A percentile compares a stretch with the other conserved stretches of the same genome.
phyloP scores from a whole-genome alignment of 306 rosid species.

The Alnus glutinosa region DNA sequence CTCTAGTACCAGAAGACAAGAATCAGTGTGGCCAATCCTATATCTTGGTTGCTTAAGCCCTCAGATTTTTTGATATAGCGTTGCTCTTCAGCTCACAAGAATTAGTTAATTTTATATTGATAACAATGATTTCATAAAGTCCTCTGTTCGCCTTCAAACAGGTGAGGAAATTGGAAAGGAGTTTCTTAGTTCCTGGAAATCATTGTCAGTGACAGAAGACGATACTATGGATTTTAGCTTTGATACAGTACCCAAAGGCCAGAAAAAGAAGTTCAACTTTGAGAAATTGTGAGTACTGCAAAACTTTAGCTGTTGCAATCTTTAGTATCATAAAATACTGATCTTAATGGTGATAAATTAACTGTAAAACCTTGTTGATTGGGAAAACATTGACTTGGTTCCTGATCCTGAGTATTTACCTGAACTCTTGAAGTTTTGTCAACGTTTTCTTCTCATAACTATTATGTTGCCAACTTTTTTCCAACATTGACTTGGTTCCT shows the following conservation, averaged over 20 bases:
- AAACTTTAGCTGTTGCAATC: not conserved
- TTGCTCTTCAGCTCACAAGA: not conserved
- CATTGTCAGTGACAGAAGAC: conserved; percentile 76
- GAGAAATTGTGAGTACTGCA: conserved; percentile 64
- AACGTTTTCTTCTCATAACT: not conserved
- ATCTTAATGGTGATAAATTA: not conserved
- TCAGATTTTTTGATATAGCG: not conserved
- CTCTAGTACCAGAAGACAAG: not conserved
- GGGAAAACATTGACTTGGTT: not conserved
- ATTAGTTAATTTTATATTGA: not conserved
- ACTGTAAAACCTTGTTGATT: not conserved
- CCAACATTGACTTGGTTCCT: no score
- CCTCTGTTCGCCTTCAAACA: conserved; percentile 33
- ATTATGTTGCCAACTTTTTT: not conserved
- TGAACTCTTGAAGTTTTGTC: not conserved
- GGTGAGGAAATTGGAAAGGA: conserved; percentile 73
- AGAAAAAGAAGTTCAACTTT: conserved; percentile 69
- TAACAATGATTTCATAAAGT: conserved; percentile 9
- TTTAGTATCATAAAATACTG: not conserved
- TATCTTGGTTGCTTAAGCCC: conserved; percentile 21
- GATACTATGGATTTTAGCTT: conserved; percentile 74
- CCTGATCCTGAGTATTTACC: not conserved
- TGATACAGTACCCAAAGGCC: conserved; percentile 53
- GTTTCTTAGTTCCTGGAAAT: conserved; percentile 87
- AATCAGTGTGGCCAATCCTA: not conserved